These are phyloP conservation scores for Paxillus ammoniavirescens DNA, from an alignment of 768 basidiomycete genomes.

Conservation along the genomic window DNA sequence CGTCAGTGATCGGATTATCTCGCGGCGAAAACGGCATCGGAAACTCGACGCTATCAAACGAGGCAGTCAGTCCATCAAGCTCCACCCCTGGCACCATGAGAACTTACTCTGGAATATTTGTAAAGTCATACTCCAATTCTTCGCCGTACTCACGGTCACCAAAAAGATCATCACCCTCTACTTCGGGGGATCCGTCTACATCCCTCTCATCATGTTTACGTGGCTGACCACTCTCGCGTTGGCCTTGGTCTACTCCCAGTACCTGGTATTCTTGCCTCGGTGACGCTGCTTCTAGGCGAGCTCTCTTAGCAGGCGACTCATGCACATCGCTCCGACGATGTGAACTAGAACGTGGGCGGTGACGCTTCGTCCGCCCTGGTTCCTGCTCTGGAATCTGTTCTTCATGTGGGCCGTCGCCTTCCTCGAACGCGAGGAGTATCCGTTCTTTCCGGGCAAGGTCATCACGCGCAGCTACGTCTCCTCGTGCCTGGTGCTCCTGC, in stretches of 20 bases:
- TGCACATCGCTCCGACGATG: not conserved
- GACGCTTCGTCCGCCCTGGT: slow-evolving; percentile 14
- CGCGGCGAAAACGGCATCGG: slow-evolving; percentile 1
- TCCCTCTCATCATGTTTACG: not conserved
- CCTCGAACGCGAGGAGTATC: slow-evolving; percentile 1
- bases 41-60: slow-evolving; percentile 3
- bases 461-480: not conserved
- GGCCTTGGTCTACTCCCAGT: not conserved
- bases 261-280: not conserved
- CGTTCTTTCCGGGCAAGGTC: slow-evolving; percentile 1
- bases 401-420: not conserved
- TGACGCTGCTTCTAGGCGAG: slow-evolving; percentile 3
- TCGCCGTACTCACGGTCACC: slow-evolving; percentile 14
- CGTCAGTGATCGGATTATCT: not conserved
- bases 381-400: not conserved
- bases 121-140: not conserved
- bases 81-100: not conserved
- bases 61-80: not conserved
- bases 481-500: not conserved
- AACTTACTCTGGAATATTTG: slow-evolving; percentile 14
- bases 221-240: not conserved
- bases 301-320: slow-evolving; percentile 12
- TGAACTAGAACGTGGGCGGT: slow-evolving; percentile 7
- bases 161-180: slow-evolving; percentile 22
- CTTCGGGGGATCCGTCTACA: slow-evolving; percentile 1